phyloP scores from a whole-genome alignment of 768 basidiomycete species.

The Chalciporus piperatus region DNA sequence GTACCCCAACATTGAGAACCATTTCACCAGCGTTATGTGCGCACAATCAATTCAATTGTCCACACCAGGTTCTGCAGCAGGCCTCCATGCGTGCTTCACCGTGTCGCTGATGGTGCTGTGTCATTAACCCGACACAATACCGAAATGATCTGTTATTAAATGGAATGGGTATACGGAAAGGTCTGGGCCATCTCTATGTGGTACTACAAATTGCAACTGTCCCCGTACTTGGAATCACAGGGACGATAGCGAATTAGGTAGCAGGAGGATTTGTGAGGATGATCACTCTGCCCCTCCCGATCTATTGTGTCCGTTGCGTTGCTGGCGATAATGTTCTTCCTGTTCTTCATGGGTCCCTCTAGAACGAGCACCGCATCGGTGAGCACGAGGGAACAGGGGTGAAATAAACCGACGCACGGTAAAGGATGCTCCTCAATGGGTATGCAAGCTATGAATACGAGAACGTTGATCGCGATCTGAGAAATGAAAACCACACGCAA shows the following conservation, averaged over 20 bases:
- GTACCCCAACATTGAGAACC: constrained; percentile 15
- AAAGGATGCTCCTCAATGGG: constrained; percentile 74
- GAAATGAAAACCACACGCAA: constrained; percentile 81
- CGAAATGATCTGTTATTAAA: neutral
- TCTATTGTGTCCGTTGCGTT: constrained; percentile 21
- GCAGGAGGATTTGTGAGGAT: constrained; percentile 9
- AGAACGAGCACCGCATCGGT: constrained; percentile 4
- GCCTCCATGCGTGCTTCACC: neutral
- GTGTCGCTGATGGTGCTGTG: neutral
- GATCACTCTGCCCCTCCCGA: constrained; percentile 17
- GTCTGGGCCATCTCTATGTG: constrained; percentile 20
- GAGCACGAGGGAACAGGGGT: no score
- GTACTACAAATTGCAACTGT: constrained; percentile 26
- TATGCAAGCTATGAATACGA: constrained; percentile 65
- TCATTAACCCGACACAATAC: neutral
- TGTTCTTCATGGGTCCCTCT: constrained; percentile 66
- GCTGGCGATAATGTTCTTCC: constrained; percentile 51
- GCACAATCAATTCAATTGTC: constrained; percentile 1
- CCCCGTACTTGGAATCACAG: constrained; percentile 20
- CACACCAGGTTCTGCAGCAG: neutral
- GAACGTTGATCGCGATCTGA: constrained; percentile 64
- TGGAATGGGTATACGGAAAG: constrained; percentile 19
- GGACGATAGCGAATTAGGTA: constrained; percentile 5
- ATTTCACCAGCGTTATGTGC: neutral
- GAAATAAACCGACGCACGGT: constrained; percentile 33